A percentile compares a stretch with the other conserved stretches of the same genome.
These are phyloP conservation scores for Fusarium sp. DNA, from an alignment of 2,329 filamentous ascomycete species.

Conservation along the genomic window DNA sequence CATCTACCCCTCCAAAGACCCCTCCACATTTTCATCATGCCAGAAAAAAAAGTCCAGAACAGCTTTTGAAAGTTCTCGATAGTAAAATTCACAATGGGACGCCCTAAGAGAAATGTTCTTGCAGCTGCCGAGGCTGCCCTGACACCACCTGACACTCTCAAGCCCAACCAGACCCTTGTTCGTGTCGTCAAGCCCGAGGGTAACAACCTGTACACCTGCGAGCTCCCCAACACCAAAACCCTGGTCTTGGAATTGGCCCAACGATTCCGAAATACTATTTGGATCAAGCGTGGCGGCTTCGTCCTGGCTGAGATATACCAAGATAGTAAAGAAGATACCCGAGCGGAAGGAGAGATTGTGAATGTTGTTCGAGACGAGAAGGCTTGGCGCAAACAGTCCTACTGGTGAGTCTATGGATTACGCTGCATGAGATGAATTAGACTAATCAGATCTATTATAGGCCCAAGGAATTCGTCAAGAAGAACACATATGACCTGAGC, in stretches of 20 bases:
- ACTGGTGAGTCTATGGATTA: conserved; percentile 72
- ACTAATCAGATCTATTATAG: conserved; percentile 57
- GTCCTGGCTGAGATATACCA: conserved; percentile 81
- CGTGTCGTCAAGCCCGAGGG: conserved; percentile 85
- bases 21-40: conserved; percentile 24
- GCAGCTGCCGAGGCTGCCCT: conserved; percentile 80
- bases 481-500: conserved; percentile 70
- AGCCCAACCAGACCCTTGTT: conserved; percentile 75
- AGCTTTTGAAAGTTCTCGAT: neutral
- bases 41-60: conserved; percentile 21
- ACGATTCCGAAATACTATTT: conserved; percentile 90
- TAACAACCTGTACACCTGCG: conserved; percentile 88
- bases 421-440: conserved; percentile 18
- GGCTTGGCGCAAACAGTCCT: conserved; percentile 87
- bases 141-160: conserved; percentile 70
- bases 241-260: conserved; percentile 85
- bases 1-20: conserved; percentile 38
- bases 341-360: conserved; percentile 87
- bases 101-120: conserved; percentile 76
- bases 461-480: conserved; percentile 85
- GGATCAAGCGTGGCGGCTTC: conserved; percentile 90
- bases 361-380: conserved; percentile 95
- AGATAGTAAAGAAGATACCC: conserved; percentile 76
- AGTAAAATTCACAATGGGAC: conserved; percentile 48
- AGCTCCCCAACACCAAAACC: conserved; percentile 73